These are phyloP conservation scores for Leucosporidium yakuticum DNA, from an alignment of 768 basidiomycete genomes.

Conservation along the genomic window DNA sequence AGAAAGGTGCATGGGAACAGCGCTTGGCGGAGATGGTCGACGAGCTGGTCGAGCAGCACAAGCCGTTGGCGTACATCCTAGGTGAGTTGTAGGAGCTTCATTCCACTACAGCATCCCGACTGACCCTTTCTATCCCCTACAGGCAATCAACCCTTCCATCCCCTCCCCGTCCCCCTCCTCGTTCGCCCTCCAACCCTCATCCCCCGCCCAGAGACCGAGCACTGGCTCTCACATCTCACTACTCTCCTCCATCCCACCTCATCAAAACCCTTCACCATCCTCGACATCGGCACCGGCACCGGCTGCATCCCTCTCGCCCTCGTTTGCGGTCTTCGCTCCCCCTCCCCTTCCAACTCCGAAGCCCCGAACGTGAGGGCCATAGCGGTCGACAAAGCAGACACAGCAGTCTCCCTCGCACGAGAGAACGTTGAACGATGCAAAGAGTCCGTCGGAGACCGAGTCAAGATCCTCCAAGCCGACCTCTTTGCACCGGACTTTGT, in stretches of 20 bases:
- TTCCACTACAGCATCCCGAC: no score
- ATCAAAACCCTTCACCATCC: constrained; percentile 47
- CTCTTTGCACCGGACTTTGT: constrained; percentile 32
- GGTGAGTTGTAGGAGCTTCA: no score
- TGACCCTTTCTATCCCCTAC: not conserved
- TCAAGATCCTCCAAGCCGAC: constrained; percentile 38
- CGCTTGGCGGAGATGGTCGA: not conserved
- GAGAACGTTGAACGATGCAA: constrained; percentile 46
- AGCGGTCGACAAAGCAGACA: constrained; percentile 58
- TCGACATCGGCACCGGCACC: constrained; percentile 90
- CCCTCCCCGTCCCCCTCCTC: constrained; percentile 57
- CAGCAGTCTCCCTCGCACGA: constrained; percentile 53
- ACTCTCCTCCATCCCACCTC: constrained; percentile 42
- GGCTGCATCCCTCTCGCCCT: constrained; percentile 88
- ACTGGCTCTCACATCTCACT: constrained; percentile 63
- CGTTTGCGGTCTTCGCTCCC: constrained; percentile 52
- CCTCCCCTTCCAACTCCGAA: not conserved
- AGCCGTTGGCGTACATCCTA: constrained; percentile 32
- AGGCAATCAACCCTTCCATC: constrained; percentile 85
- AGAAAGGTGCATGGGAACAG: not conserved
- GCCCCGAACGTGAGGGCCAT: not conserved
- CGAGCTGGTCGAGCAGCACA: constrained; percentile 23
- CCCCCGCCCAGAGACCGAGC: constrained; percentile 89
- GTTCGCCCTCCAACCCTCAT: constrained; percentile 77
- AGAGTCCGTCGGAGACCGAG: not conserved